A percentile compares a stretch with the other conserved stretches of the same genome.
These are phyloP conservation scores for Malbranchea cinnamomea DNA, from an alignment of 2,329 filamentous ascomycete genomes.

Conservation along the genomic window DNA sequence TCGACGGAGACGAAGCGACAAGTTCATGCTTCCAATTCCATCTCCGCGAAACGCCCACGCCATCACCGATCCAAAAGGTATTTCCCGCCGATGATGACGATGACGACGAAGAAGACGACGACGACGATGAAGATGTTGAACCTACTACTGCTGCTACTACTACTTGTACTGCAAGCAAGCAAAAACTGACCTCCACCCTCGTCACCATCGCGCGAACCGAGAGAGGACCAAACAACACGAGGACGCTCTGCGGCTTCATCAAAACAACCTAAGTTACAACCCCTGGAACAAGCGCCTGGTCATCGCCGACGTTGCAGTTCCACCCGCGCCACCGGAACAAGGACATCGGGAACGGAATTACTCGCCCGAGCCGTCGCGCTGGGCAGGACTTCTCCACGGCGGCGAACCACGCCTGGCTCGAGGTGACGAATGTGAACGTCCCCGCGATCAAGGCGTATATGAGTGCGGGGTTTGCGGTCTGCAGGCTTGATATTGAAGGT, in stretches of 20 bases:
- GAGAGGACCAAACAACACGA: neutral
- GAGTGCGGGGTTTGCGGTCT: conserved; percentile 5
- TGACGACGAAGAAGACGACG: conserved; percentile 1
- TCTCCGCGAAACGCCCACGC: neutral
- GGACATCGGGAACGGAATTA: conserved; percentile 3
- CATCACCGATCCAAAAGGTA: conserved; percentile 1
- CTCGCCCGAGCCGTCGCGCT: conserved; percentile 1
- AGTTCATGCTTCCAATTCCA: conserved; percentile 1
- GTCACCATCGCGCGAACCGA: conserved; percentile 2
- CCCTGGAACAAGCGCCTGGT: conserved; percentile 6
- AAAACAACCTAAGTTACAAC: conserved; percentile 1
- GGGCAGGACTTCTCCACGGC: conserved; percentile 1
- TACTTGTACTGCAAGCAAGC: neutral
- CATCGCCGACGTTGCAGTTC: conserved; percentile 4
- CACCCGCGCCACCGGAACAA: conserved; percentile 1
- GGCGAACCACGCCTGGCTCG: conserved; percentile 6
- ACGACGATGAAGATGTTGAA: conserved; percentile 2
- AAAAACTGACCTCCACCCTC: neutral
- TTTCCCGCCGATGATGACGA: conserved; percentile 3
- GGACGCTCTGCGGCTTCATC: conserved; percentile 4
- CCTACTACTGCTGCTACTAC: too few species aligned
- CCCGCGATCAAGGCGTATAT: conserved; percentile 5
- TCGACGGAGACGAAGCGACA: too few species aligned
- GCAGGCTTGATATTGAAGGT: conserved; percentile 4
- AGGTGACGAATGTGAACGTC: conserved; percentile 6